Evolutionary conservation across 768 basidiomycete species (phyloP), one percentile per base, ranked within the genome.

Genomic region (Pleurotus pulmonarius): DNA sequence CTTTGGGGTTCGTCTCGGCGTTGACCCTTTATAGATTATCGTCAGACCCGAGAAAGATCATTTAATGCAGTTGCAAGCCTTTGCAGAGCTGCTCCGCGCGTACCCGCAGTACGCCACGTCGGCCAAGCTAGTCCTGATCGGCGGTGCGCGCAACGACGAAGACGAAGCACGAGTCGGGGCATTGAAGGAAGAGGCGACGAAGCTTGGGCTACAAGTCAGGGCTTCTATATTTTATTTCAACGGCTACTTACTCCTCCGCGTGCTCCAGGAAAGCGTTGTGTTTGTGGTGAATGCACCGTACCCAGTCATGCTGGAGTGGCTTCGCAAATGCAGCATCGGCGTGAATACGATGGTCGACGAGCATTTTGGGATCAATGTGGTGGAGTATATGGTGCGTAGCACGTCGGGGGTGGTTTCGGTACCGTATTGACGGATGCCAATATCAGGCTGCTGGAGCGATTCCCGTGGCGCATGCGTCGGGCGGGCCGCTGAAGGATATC

Each of bases 261-360:
- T 58, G 47, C 16, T 45, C 25, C 61, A 94, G 93, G 72, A 79
- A 20, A 75, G 84, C 56, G 85, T 92, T 24, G 76, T 86, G 51
- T 92, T 99, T 61, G 71, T 90, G 11, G 79, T 96, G 43, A 98
- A 98, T 60, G 92, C 90, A 0, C 73, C 89, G 3, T 98, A 89
- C 61, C 66, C 83, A 0, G 79, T 78, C 24, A 79, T 98, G 58
- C 78, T 94, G 3, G 64, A 69, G 4, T 86, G 88, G 80, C 76
- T 99, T 2, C 83, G 87, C 5, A 73, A 73, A 45, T 85, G 94
- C 1, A 90, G 87, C 59, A 79, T 98, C 13, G 95, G 96, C 0
- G 67, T 98, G 22, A 95, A 92, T 65, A 97, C 96, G 12, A 99
- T 99, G 96, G 82, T 94, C 0, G 94, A 98, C 65, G 96, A 99